Evolutionary conservation across 768 basidiomycete genomes (phyloP).

Genomic region (Punctularia strigosozonata): DNA sequence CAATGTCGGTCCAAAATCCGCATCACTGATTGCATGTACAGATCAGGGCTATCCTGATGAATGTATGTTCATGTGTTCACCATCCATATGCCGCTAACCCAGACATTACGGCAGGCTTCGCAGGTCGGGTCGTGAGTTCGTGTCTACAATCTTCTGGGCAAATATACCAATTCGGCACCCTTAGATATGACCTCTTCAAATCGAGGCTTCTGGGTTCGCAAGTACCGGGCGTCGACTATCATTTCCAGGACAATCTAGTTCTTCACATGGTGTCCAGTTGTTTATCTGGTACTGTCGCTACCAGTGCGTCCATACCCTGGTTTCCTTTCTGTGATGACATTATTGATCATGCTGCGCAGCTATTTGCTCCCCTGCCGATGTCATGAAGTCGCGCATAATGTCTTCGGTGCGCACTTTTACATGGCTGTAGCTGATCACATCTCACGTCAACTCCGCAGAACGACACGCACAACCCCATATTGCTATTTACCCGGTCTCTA

Average conservation of each 20-base stretch:
- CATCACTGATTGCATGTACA: constrained; percentile 13
- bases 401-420: constrained; percentile 37
- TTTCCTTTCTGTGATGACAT: neutral
- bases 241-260: constrained; percentile 51
- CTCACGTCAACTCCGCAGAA: constrained; percentile 26
- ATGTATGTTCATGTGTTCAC: constrained; percentile 38
- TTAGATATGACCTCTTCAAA: constrained; percentile 74
- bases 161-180: constrained; percentile 6
- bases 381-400: constrained; percentile 69
- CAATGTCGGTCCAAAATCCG: constrained; percentile 1
- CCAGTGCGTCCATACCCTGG: constrained; percentile 38
- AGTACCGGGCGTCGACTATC: constrained; percentile 44
- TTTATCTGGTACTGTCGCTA: constrained; percentile 65
- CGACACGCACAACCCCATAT: constrained; percentile 31
- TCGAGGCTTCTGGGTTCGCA: constrained; percentile 35
- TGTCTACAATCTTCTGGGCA: neutral
- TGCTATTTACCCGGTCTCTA: constrained; percentile 47
- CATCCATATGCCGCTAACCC: constrained; percentile 2
- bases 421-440: constrained; percentile 3
- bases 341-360: constrained; percentile 28
- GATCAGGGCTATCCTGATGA: constrained; percentile 63
- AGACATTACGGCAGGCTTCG: constrained; percentile 38
- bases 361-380: constrained; percentile 70
- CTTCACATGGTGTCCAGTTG: constrained; percentile 61
- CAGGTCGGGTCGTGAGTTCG: constrained; percentile 72